Percentiles rank a stretch among this genome's conserved stretches.
Conservation (phyloP, 2,329 filamentous ascomycete genomes). For the Pseudocercospora macadamiae region DNA sequence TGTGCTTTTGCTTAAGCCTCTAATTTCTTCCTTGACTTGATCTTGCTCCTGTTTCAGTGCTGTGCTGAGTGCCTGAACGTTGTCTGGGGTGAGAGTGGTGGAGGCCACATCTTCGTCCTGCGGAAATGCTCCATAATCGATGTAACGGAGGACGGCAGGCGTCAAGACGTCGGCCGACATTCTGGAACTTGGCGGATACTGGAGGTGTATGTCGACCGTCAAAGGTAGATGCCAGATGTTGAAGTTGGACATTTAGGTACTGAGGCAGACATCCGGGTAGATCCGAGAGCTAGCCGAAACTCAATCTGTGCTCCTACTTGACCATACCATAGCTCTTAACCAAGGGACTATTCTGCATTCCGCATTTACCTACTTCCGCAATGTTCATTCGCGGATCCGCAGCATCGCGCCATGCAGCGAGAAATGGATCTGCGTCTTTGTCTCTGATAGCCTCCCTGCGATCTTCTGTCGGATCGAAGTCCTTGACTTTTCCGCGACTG, state of each 20-base stretch:
- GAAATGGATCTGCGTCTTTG: too few relatives aligned
- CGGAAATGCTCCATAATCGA: slow-evolving; percentile 60
- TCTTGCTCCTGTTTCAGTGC: slow-evolving; percentile 56
- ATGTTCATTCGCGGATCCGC: not conserved
- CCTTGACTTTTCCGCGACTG: too few relatives aligned
- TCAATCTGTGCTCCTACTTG: not conserved
- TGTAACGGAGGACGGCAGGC: slow-evolving; percentile 66
- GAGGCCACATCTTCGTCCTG: slow-evolving; percentile 59
- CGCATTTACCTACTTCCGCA: not conserved
- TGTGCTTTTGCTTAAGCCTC: slow-evolving; percentile 72
- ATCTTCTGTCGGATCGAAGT: not conserved
- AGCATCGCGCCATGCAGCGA: not conserved
- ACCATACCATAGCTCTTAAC: too few relatives aligned
- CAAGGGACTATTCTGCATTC: too few relatives aligned
- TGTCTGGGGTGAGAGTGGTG: slow-evolving; percentile 53
- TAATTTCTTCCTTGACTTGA: slow-evolving; percentile 69
- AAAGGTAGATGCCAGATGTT: too few relatives aligned
- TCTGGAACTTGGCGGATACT: not conserved
- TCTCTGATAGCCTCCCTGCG: too few relatives aligned
- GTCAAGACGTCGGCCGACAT: slow-evolving; percentile 47
- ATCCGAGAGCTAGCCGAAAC: not conserved
- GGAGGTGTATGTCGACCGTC: not conserved
- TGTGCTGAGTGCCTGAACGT: slow-evolving; percentile 54
- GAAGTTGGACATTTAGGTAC: not conserved
- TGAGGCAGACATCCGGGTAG: not conserved